These are phyloP conservation scores for Scutellaria galericulata DNA, from an alignment of 257 asterid genomes.

Conservation along the genomic window DNA sequence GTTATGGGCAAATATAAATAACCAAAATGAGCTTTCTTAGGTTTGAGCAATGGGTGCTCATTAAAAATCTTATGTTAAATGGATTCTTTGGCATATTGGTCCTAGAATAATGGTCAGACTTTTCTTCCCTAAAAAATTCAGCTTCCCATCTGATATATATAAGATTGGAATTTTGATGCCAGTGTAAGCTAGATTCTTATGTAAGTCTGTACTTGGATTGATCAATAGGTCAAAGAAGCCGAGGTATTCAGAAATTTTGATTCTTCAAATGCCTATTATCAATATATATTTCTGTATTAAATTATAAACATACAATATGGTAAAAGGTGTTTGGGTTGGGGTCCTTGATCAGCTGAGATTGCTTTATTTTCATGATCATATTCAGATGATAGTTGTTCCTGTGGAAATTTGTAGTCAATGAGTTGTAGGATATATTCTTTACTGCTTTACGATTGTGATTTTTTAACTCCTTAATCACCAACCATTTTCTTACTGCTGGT, in stretches of 20 bases:
- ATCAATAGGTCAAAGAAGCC: not conserved
- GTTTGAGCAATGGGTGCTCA: no score
- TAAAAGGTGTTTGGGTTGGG: slow-evolving; percentile 7
- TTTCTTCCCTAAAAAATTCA: not conserved
- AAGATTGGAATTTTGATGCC: not conserved
- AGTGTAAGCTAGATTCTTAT: not conserved
- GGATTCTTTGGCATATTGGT: not conserved
- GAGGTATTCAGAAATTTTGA: no score
- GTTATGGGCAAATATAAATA: no score
- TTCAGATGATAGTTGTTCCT: not conserved
- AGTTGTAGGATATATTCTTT: not conserved
- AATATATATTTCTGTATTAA: not conserved
- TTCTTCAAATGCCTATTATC: not conserved
- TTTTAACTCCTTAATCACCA: not conserved
- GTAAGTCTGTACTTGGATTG: not conserved
- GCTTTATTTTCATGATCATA: not conserved
- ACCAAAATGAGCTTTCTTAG: no score
- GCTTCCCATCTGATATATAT: not conserved
- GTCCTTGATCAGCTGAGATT: not conserved
- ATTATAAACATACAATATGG: not conserved
- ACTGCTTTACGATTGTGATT: not conserved
- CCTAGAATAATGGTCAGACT: not conserved
- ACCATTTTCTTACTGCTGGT: not conserved
- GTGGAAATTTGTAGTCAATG: not conserved
- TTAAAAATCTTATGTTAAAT: no score